Conservation (phyloP, 1,139 yeast genomes). For the Kodamaea derodonti region DNA sequence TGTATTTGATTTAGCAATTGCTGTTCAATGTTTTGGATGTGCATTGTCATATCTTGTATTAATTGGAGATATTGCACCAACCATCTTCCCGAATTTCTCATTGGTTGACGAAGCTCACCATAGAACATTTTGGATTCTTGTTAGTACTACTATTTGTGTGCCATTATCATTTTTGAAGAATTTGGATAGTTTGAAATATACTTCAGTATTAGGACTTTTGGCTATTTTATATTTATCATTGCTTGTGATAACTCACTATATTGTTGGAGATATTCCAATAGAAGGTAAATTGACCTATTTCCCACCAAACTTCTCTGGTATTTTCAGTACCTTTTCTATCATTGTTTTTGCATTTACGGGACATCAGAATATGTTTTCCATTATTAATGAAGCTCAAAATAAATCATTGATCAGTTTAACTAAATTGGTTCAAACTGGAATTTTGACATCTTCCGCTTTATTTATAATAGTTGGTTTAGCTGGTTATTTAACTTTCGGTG, state of each 20-base stretch:
- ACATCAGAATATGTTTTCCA: slow-evolving; percentile 49
- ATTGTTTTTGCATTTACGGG: slow-evolving; percentile 49
- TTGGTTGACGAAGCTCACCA: slow-evolving; percentile 14
- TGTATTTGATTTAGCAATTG: slow-evolving; percentile 82
- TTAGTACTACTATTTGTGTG: slow-evolving; percentile 31
- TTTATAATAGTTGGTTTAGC: slow-evolving; percentile 40
- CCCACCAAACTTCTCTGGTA: slow-evolving; percentile 57
- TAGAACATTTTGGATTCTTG: slow-evolving; percentile 37
- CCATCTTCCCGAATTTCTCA: slow-evolving; percentile 24
- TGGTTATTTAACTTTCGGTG: slow-evolving; percentile 46
- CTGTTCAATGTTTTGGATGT: slow-evolving; percentile 68
- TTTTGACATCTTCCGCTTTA: slow-evolving; percentile 34
- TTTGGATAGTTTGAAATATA: slow-evolving; percentile 43
- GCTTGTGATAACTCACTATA: slow-evolving; percentile 33
- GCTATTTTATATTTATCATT: slow-evolving; percentile 39
- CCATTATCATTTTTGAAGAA: slow-evolving; percentile 43
- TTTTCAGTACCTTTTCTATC: slow-evolving; percentile 57
- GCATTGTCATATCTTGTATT: slow-evolving; percentile 44
- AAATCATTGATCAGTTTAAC: slow-evolving; percentile 50
- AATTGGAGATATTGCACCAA: slow-evolving; percentile 46
- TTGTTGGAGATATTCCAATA: slow-evolving; percentile 41
- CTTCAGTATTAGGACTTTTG: slow-evolving; percentile 38
- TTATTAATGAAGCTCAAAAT: slow-evolving; percentile 49
- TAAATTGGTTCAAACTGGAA: slow-evolving; percentile 52
- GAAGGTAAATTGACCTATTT: slow-evolving; percentile 54